These are phyloP conservation scores for Lippia alba DNA, from an alignment of 305 asterid genomes.

Conservation along the genomic window DNA sequence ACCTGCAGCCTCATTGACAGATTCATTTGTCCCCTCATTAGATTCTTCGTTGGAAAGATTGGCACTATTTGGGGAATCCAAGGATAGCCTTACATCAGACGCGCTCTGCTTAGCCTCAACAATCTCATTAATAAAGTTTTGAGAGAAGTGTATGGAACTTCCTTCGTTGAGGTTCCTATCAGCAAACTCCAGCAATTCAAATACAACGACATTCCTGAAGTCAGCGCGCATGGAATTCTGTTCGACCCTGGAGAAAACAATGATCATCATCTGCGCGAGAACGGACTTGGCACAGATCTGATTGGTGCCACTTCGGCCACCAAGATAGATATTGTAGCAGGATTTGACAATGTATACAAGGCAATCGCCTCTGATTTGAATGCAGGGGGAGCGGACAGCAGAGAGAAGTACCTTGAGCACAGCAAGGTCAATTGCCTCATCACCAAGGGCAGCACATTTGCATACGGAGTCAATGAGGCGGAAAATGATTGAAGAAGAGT, in stretches of 20 bases:
- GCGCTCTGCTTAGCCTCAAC: constrained; percentile 73
- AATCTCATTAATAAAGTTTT: constrained; percentile 75
- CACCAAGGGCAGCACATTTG: constrained; percentile 77
- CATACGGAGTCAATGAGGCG: constrained; percentile 80
- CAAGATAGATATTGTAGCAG: constrained; percentile 91
- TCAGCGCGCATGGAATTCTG: constrained; percentile 63
- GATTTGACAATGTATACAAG: constrained; percentile 83
- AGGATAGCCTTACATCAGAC: constrained; percentile 43
- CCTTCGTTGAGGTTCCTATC: constrained; percentile 96
- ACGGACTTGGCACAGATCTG: constrained; percentile 98
- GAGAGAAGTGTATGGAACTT: constrained; percentile 82
- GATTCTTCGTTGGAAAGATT: constrained; percentile 34
- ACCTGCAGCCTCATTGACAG: constrained; percentile 47
- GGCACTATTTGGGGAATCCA: constrained; percentile 47
- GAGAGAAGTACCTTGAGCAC: constrained; percentile 81
- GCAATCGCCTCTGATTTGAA: constrained; percentile 74
- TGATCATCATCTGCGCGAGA: constrained; percentile 94
- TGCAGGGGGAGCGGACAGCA: constrained; percentile 79
- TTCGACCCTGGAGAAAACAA: constrained; percentile 86
- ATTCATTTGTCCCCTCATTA: constrained; percentile 40
- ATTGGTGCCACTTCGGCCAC: constrained; percentile 93
- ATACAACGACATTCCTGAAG: constrained; percentile 71
- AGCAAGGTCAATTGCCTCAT: constrained; percentile 78
- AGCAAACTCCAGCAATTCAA: constrained; percentile 84
- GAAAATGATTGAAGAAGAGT: constrained; percentile 54